Base-by-base conservation (phyloP, 2,329 filamentous ascomycete species). In the Endoconidiophora polonica region DNA sequence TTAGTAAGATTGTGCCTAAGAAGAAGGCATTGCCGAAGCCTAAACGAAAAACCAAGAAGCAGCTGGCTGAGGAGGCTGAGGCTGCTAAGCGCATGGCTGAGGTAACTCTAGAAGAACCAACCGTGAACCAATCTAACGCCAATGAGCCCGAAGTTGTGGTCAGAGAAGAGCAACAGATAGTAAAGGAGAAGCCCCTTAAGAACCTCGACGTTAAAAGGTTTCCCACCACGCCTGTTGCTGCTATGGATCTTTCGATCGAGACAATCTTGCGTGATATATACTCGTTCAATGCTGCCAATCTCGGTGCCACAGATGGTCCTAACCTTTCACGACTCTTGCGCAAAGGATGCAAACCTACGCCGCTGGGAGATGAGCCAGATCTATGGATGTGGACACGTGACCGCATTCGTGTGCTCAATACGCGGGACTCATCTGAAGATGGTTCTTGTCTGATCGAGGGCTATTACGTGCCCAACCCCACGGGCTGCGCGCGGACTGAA, bases 401-500 rank as follows among this genome's bases (percentile, higher is more conserved):
- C 55, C 71, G 73, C 7, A 65, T 77, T 49, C 68, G 71, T 16
- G 70, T 76, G 55, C 66, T 79, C 38, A 78, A 79, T 55, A 64
- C 68, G 2, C 42, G 33, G 16, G 26, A 44, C 12, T 38, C 38
- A 14, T 26, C 41, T 22, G 22, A 44, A 12, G 46, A 49, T 26
- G 48, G 52, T 20, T 41, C 44, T 3, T 48, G 39, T 6, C 41
- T 44, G 44, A 79, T 81, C 42, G 70, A 72, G 29, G 78, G 77
- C 18, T 81, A 81, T 59, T 96, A 95, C 60, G 85, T 95, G 39
- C 79, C 85, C 0, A 98, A 95, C 57, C 55, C 73, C 0, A 86
- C 86, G 7, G 91, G 91, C 33, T 84, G 79, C 57, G 91, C 91
- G 51, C 78, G 91, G 51, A 95, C 91, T 0, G 88, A 98, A 66